These are phyloP conservation scores for Geotrichum klebahnii DNA, from an alignment of 1,139 yeast genomes.

Conservation along the genomic window DNA sequence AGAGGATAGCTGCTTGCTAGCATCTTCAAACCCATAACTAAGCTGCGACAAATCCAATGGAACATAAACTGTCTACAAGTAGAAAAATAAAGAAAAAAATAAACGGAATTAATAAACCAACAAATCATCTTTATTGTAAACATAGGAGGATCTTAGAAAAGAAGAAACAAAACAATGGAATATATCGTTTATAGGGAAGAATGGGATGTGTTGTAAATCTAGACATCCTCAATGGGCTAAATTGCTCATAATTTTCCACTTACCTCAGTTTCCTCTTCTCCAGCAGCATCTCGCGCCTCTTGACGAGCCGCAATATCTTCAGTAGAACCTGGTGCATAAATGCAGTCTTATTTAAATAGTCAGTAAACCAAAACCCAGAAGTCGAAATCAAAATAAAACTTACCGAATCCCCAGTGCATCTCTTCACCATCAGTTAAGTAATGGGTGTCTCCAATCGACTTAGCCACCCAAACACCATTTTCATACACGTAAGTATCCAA, in stretches of 20 bases:
- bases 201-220: neutral
- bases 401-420: constrained; percentile 82
- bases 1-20: constrained; percentile 32
- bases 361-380: no score
- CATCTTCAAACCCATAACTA: constrained; percentile 20
- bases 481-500: constrained; percentile 49
- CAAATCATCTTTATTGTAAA: constrained; percentile 10
- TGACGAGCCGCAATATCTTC: constrained; percentile 55
- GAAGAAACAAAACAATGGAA: neutral
- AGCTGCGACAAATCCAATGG: constrained; percentile 32
- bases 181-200: neutral
- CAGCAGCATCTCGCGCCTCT: constrained; percentile 24
- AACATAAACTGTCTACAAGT: constrained; percentile 23
- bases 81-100: neutral
- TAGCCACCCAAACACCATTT: constrained; percentile 53
- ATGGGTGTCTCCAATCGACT: constrained; percentile 63
- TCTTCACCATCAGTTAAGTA: constrained; percentile 75
- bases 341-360: constrained; percentile 33
- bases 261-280: constrained; percentile 28
- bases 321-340: constrained; percentile 72
- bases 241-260: constrained; percentile 21
- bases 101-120: constrained; percentile 9
- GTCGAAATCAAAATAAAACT: constrained; percentile 25
- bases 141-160: neutral
- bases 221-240: neutral